Base-by-base conservation (phyloP, 352 stramenopile genomes). In the Peronospora tabacina region DNA sequence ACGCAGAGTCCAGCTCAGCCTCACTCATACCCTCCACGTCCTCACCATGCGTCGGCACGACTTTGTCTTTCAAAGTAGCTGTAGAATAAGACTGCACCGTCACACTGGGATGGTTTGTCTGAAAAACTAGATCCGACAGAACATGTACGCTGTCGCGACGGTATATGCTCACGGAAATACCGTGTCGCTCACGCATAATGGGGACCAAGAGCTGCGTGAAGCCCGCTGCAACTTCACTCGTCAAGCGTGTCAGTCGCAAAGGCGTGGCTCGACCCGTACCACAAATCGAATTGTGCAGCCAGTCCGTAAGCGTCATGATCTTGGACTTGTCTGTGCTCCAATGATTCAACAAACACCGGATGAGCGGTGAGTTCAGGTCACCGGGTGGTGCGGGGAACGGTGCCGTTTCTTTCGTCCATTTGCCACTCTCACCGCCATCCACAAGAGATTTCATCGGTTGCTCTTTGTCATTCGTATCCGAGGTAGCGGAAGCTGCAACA, bases 181-280 rank as follows among this genome's bases (percentile, higher is more conserved):
- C 71, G 44, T 87, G 69, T 15, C 70, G 66, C 45, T 87, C 70
- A 19, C 72, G 69, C 68, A 87, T 70, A 7, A 85, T 73, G 9
- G 75, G 75, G 10, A 87, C 71, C n/a, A 87, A 51, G 12, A 87
- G 51, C 52, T 87, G 75, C 8, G 68, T 64, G 42, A 87, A 87
- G 13, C 73, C 75, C 1, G 75, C 75, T 15, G 66, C 62, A 0
- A 87, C 62, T 37, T 85, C 73, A 30, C 69, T 82, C 19, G 55
- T 68, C 35, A 87, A 57, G 7, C 64, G 65, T 13, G 70, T 24
- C 17, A 87, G 29, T 11, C 70, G 70, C 41, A 87, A 37, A 9
- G 66, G 61, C 7, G 56, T 68, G 1, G 67, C 49, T 30, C 67
- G 64, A 11, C 68, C 67, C 4, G 64, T 80, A 30, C 69, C 71